Evolutionary conservation across 345 rosid species (phyloP), one percentile per base, ranked within the genome.

Genomic region (Chamaenerion angustifolium): DNA sequence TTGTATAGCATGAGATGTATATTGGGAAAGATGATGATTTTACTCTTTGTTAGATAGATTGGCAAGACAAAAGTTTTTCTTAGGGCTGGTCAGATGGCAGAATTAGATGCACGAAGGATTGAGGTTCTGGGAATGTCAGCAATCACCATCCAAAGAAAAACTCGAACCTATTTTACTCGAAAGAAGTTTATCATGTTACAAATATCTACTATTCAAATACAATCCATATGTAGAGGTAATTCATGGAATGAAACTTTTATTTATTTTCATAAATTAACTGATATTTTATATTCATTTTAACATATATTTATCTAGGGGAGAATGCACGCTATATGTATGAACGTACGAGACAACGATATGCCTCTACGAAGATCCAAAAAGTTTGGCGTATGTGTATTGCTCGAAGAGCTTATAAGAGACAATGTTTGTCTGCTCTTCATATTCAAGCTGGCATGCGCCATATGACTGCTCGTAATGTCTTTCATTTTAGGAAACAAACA

Each of bases 11-110:
- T 31, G 37, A 21, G 25, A 7, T 31, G 1, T 5, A 31, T 31
- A 2, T 31, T 31, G 37, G 37, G 37, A 31, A 31, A 8, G 37
- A 31, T 31, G 37, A 31, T 31, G 37, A 31, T 5, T 31, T 8
- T 31, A 31, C 37, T 31, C 7, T 59, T 10, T 69, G 51, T 60
- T 68, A 92, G 98, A 68, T 68, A 92, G 98, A 68, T 87, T 53
- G 98, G 98, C 58, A 84, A 82, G 66, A 87, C 96, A 46, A 87
- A 92, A 67, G 77, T 92, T 49, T 87, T 92, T 64, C 93, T 87
- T 51, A 73, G 98, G 68, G 96, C 98, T 45, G 98, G 96, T 62
- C 96, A 92, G 65, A 92, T 92, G 98, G 98, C 98, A 66, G 98
- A 92, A 68, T 57, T 87, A 56, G 98, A 87, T 78, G 70, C 74